Conservation (phyloP, 352 stramenopile species). For the Globisporangium canariense region DNA sequence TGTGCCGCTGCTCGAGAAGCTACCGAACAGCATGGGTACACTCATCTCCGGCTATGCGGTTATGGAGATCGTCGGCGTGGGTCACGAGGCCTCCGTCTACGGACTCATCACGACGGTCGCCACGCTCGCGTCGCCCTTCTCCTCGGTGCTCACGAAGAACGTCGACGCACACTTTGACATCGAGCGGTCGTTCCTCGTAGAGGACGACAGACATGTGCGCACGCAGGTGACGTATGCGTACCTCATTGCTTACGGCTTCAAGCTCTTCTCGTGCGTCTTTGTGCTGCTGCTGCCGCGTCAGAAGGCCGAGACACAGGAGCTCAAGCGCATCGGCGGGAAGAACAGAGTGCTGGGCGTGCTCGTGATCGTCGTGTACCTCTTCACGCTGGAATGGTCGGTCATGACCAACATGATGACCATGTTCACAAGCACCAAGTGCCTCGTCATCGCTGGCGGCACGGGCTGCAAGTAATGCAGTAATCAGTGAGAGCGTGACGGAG, state of each 20-base stretch:
- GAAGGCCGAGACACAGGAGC: constrained; percentile 21
- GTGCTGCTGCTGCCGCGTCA: constrained; percentile 23
- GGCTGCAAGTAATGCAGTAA: constrained; percentile 14
- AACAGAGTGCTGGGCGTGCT: constrained; percentile 17
- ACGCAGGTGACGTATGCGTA: constrained; percentile 26
- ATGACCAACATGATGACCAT: constrained; percentile 35
- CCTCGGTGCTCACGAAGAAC: constrained; percentile 18
- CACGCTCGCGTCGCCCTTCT: constrained; percentile 22
- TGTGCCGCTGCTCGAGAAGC: constrained; percentile 19
- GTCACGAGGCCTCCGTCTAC: constrained; percentile 26
- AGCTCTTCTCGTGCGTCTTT: constrained; percentile 20
- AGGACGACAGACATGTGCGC: constrained; percentile 18
- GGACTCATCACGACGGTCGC: constrained; percentile 22
- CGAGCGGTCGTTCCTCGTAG: constrained; percentile 14
- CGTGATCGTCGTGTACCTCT: constrained; percentile 10
- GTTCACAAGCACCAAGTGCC: constrained; percentile 24
- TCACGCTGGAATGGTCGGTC: constrained; percentile 32
- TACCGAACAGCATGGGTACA: constrained; percentile 20
- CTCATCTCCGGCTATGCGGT: constrained; percentile 21
- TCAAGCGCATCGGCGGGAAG: constrained; percentile 16
- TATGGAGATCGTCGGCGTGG: constrained; percentile 21
- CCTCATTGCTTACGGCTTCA: constrained; percentile 22
- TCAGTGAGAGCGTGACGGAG: too few species aligned
- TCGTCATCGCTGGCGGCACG: constrained; percentile 24
- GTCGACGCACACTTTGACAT: constrained; percentile 18